Percentiles rank a stretch among this genome's conserved stretches.
Conservation (phyloP, 257 asterid genomes). For the Ilex asprella region DNA sequence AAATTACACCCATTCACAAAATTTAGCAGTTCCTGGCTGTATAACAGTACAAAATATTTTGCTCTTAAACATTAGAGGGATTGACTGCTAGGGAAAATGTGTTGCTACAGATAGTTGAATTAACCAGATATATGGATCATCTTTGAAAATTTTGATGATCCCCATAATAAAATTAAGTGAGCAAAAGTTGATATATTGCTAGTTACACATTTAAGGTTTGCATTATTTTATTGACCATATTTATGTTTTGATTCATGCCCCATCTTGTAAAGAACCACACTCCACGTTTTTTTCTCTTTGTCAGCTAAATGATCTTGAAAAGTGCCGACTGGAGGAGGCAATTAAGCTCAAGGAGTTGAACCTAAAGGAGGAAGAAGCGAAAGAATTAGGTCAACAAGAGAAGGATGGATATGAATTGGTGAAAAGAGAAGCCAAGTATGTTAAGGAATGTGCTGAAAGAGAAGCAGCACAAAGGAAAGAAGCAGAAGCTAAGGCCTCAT, state of each 20-base stretch:
- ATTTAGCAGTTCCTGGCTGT: too few relatives aligned
- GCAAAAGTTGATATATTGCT: not conserved
- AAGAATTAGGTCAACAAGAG: conserved; percentile 50
- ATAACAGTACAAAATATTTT: too few relatives aligned
- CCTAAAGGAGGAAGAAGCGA: conserved; percentile 73
- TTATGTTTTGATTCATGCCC: too few relatives aligned
- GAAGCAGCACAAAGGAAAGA: conserved; percentile 68
- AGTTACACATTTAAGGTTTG: not conserved
- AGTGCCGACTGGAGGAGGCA: conserved; percentile 56
- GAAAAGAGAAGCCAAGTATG: conserved; percentile 56
- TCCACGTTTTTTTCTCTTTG: conserved; percentile 4
- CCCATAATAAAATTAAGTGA: too few relatives aligned
- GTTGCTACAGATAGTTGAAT: too few relatives aligned
- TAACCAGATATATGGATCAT: too few relatives aligned
- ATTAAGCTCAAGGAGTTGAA: conserved; percentile 44
- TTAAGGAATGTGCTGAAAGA: conserved; percentile 54
- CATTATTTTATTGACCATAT: too few relatives aligned
- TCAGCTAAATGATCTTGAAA: conserved; percentile 67
- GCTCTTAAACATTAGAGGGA: too few relatives aligned
- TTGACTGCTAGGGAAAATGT: too few relatives aligned
- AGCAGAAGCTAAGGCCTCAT: conserved; percentile 48
- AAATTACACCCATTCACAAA: too few relatives aligned
- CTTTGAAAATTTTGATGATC: too few relatives aligned
- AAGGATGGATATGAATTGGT: conserved; percentile 52
- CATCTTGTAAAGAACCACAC: not conserved